Conservation (phyloP, 148 eudicot genomes). For the Spergularia marina region DNA sequence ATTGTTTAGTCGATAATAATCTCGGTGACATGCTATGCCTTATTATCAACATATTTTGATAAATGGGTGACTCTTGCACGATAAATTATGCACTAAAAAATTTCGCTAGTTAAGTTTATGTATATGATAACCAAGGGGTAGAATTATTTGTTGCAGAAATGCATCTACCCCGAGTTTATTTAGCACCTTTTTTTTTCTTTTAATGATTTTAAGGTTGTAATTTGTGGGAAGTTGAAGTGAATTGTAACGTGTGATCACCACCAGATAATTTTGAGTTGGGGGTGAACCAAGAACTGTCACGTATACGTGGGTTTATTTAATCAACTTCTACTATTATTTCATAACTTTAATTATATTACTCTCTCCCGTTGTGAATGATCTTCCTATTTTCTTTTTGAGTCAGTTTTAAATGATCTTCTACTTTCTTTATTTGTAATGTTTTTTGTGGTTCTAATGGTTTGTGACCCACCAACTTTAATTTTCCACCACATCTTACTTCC, state of each 20-base stretch:
- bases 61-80: too few relatives aligned
- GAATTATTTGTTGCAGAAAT: background rate
- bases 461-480: too few relatives aligned
- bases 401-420: too few relatives aligned
- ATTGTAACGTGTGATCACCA: constrained; percentile 8
- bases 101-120: background rate
- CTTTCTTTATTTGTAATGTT: too few relatives aligned
- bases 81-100: too few relatives aligned
- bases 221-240: background rate
- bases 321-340: background rate
- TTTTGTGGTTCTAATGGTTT: too few relatives aligned
- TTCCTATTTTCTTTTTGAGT: too few relatives aligned
- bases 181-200: background rate
- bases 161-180: background rate
- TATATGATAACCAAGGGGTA: background rate
- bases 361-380: too few relatives aligned
- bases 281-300: constrained; percentile 13
- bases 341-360: too few relatives aligned
- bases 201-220: background rate
- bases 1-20: background rate
- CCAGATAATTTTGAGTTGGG: background rate
- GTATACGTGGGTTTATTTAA: background rate
- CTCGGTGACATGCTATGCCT: too few relatives aligned
- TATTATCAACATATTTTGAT: too few relatives aligned
- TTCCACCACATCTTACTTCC: too few relatives aligned